phyloP scores from a whole-genome alignment of 345 rosid species.

The Hevea brasiliensis region DNA sequence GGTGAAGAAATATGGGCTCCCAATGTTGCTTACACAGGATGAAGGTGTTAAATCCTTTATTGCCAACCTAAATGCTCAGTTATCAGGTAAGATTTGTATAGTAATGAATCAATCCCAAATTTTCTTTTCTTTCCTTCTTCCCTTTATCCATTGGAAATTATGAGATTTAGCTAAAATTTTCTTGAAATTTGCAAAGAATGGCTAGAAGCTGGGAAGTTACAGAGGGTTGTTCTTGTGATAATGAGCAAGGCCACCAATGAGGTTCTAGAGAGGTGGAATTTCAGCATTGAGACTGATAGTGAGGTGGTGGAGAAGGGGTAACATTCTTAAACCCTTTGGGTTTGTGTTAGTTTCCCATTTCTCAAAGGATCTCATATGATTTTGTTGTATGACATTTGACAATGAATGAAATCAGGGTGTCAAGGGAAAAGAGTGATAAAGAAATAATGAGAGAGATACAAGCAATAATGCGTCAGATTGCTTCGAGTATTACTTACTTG shows the following conservation, averaged over 20 bases:
- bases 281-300: conserved; percentile 76
- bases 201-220: conserved; percentile 88
- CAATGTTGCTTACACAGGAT: conserved; percentile 84
- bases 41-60: conserved; percentile 84
- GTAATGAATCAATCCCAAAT: background rate
- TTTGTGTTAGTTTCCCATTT: background rate
- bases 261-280: conserved; percentile 94
- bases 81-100: conserved; percentile 51
- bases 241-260: conserved; percentile 82
- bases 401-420: conserved; percentile 46
- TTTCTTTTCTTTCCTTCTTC: background rate
- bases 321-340: background rate
- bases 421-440: conserved; percentile 93
- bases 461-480: conserved; percentile 93
- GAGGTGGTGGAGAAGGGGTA: conserved; percentile 90
- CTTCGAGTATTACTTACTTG: conserved; percentile 90
- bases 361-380: conserved; percentile 6
- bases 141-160: background rate
- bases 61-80: conserved; percentile 62
- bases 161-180: background rate
- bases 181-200: conserved; percentile 55
- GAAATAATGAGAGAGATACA: conserved; percentile 98
- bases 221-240: conserved; percentile 81
- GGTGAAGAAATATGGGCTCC: conserved; percentile 97
- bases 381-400: background rate